Evolutionary conservation across 352 stramenopile genomes (phyloP).

Genomic region (Phytophthora sp.): DNA sequence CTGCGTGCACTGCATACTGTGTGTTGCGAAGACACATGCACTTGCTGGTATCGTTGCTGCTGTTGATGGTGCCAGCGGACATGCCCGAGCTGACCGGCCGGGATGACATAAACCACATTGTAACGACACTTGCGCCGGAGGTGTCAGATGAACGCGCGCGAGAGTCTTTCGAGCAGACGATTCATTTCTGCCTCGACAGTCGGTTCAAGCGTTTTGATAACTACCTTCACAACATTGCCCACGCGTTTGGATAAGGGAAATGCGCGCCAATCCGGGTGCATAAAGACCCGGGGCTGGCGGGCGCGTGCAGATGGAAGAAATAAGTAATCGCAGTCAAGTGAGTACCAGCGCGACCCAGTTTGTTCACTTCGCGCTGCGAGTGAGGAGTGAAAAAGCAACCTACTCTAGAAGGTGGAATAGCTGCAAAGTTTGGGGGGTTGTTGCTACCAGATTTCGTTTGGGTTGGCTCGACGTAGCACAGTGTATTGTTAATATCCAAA

Average conservation of each 20-base stretch:
- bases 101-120: slow-evolving; percentile 89
- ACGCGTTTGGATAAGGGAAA: slow-evolving; percentile 37
- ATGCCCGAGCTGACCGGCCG: slow-evolving; percentile 84
- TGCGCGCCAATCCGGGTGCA: slow-evolving; percentile 4
- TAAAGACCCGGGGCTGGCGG: slow-evolving; percentile 12
- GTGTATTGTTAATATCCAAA: slow-evolving; percentile 38
- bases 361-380: slow-evolving; percentile 10
- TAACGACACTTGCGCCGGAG: slow-evolving; percentile 75
- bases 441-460: slow-evolving; percentile 24
- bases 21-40: slow-evolving; percentile 89
- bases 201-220: slow-evolving; percentile 91
- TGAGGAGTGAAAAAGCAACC: slow-evolving; percentile 23
- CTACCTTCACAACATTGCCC: slow-evolving; percentile 73
- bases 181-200: slow-evolving; percentile 84
- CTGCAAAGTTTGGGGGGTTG: slow-evolving; percentile 18
- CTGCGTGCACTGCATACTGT: slow-evolving; percentile 74
- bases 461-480: slow-evolving; percentile 18
- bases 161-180: slow-evolving; percentile 76
- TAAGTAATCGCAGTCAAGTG: slow-evolving; percentile 33
- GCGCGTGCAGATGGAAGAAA: slow-evolving; percentile 27
- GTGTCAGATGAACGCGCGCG: slow-evolving; percentile 69
- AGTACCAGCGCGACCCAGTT: slow-evolving; percentile 10
- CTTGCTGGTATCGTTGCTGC: slow-evolving; percentile 79
- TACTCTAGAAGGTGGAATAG: slow-evolving; percentile 7
- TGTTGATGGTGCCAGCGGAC: slow-evolving; percentile 88